Evolutionary conservation across 768 basidiomycete species (phyloP), one percentile per base, ranked within the genome.

Genomic region (Lepiota brunneoincarnata): DNA sequence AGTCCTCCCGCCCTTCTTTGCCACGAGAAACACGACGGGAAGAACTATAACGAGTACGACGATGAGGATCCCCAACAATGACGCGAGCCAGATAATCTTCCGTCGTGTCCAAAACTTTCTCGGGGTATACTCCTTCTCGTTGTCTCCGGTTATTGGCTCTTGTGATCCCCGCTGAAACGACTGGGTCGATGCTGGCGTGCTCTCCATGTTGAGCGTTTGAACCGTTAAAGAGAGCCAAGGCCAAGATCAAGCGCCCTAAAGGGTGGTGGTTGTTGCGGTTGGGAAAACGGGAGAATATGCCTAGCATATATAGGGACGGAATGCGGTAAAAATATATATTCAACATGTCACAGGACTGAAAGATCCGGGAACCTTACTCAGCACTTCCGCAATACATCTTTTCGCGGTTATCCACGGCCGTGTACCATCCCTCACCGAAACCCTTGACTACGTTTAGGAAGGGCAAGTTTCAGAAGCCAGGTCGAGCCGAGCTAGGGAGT

Each of bases 21-120:
- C 64, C 7, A 68, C 66, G 4, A 61, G 56, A 49, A 75, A 72
- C 39, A 69, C 69, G 15, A 75, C 62, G 17, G 69, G 68, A 17
- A 75, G 46, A 21, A 71, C 60, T 12, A 75, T 63, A 1, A 63
- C 69, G 21, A 70, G 52, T 31, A 62, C 61, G 21, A 70, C 60
- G 9, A 69, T 52, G 7, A 65, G 35, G 17, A 71, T 36, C 1
- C 59, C 56, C 4, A 63, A 51, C 2, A 60, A 20, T 18, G 47
- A 58, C 6, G 54, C 42, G n/a, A 66, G 15, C 34, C 58, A 53
- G 7, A 62, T 39, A 10, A 60, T 52, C 36, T 59, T 50, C 10
- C 45, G 58, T 2, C 61, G 63, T 11, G 55, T 52, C 24, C 48
- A 46, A 26, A 36, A 41, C 37, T 24, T 46, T 10, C 12, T n/a